Conservation (phyloP, 768 basidiomycete species). For the Auricularia sp. region DNA sequence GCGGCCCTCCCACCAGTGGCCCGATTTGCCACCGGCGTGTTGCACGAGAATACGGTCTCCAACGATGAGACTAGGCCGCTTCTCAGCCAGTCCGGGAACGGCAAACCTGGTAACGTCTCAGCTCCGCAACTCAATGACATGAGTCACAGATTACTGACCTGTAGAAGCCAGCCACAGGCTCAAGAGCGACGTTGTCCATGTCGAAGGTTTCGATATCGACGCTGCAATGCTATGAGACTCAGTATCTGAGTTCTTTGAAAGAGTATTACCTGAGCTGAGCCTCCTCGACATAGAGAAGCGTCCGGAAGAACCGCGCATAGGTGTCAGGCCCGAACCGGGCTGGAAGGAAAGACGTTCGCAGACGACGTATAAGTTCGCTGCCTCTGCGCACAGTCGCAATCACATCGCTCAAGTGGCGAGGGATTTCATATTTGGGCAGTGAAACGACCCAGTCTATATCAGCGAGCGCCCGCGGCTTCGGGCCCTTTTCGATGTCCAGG, state of each 20-base stretch:
- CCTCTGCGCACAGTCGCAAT: conserved; percentile 16
- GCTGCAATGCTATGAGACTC: conserved; percentile 1
- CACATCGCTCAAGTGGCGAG: conserved; percentile 20
- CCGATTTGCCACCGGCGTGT: conserved; percentile 22
- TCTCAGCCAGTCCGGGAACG: conserved; percentile 46
- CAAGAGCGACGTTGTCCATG: conserved; percentile 10
- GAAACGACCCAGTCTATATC: conserved; percentile 31
- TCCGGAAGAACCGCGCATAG: conserved; percentile 36
- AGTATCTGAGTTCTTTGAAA: no score
- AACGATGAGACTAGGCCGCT: conserved; percentile 44
- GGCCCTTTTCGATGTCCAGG: conserved; percentile 26
- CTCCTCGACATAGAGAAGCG: conserved; percentile 40
- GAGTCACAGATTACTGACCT: conserved; percentile 4
- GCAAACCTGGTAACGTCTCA: conserved; percentile 21
- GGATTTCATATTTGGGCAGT: conserved; percentile 33
- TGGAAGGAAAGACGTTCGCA: conserved; percentile 29
- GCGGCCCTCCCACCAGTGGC: conserved; percentile 48
- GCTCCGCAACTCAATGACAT: neutral
- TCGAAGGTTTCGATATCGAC: conserved; percentile 24
- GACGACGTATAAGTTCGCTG: conserved; percentile 11
- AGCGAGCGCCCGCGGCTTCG: conserved; percentile 31
- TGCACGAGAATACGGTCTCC: conserved; percentile 36
- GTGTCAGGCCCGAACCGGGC: conserved; percentile 24
- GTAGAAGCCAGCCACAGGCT: conserved; percentile 5
- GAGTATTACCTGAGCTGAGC: neutral